phyloP scores from a whole-genome alignment of 2,329 filamentous ascomycete genomes.

The Botrytis porri region DNA sequence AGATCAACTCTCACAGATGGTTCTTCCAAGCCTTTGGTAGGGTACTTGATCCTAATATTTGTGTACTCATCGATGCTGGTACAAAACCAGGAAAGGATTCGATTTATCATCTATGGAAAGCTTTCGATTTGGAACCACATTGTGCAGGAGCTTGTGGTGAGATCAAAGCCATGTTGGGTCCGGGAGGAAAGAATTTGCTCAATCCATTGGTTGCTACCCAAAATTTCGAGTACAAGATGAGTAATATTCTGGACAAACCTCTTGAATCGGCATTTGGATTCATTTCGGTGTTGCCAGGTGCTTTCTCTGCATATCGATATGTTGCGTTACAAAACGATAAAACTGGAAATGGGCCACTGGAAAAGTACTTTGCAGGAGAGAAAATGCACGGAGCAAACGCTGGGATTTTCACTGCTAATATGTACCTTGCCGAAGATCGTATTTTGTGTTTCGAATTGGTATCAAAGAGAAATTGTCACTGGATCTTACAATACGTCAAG shows the following conservation, averaged over 20 bases:
- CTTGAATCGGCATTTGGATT: constrained; percentile 97
- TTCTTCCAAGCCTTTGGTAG: constrained; percentile 98
- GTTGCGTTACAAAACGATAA: constrained; percentile 95
- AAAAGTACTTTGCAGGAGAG: constrained; percentile 99
- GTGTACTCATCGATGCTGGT: constrained; percentile 93
- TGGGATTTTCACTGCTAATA: constrained; percentile 96
- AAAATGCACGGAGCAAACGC: constrained; percentile 94
- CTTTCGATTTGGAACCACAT: constrained; percentile 95
- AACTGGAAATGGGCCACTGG: constrained; percentile 89
- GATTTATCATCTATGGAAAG: constrained; percentile 97
- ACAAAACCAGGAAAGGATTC: constrained; percentile 86
- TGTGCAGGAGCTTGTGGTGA: constrained; percentile 96
- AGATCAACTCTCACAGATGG: constrained; percentile 97
- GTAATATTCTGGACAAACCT: constrained; percentile 96
- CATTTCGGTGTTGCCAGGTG: constrained; percentile 94
- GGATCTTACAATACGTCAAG: constrained; percentile 98
- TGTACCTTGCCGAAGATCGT: constrained; percentile 88
- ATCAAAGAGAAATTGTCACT: constrained; percentile 88
- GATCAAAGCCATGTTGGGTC: constrained; percentile 95
- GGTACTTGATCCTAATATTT: constrained; percentile 91
- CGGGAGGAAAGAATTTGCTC: constrained; percentile 74
- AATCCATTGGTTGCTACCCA: constrained; percentile 96
- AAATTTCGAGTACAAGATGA: constrained; percentile 99
- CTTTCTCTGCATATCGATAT: constrained; percentile 91
- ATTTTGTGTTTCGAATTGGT: constrained; percentile 94